These are phyloP conservation scores for Aphanomyces euteiches DNA, from an alignment of 352 stramenopile species.

Conservation along the genomic window DNA sequence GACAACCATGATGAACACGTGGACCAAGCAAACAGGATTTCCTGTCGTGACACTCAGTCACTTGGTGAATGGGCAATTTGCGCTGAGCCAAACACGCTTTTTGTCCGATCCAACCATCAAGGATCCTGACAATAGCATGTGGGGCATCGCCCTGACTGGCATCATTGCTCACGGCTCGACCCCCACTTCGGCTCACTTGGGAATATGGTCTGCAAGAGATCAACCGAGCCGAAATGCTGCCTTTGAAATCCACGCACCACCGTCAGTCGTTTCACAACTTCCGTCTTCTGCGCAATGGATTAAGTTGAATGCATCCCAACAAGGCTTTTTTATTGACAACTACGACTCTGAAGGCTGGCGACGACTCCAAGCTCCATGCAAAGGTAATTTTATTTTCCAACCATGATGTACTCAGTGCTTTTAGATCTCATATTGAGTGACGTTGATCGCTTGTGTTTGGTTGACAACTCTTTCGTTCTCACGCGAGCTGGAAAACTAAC, in stretches of 20 bases:
- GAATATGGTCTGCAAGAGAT: conserved; percentile 69
- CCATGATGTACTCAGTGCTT: neutral
- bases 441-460: conserved; percentile 88
- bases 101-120: conserved; percentile 80
- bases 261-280: conserved; percentile 61
- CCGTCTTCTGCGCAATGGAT: conserved; percentile 70
- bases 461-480: conserved; percentile 92
- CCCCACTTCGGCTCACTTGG: conserved; percentile 44
- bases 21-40: conserved; percentile 94
- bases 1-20: conserved; percentile 89
- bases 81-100: conserved; percentile 91
- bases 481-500: conserved; percentile 53
- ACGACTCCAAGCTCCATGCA: conserved; percentile 50
- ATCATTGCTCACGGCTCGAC: conserved; percentile 46
- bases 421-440: conserved; percentile 51
- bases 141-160: conserved; percentile 84
- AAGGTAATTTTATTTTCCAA: conserved; percentile 36
- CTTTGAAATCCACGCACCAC: conserved; percentile 78
- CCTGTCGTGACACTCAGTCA: conserved; percentile 84
- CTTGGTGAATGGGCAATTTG: conserved; percentile 56
- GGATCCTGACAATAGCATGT: conserved; percentile 63
- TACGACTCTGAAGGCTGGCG: conserved; percentile 86
- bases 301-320: conserved; percentile 94
- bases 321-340: conserved; percentile 93
- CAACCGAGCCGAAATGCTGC: conserved; percentile 39